Evolutionary conservation across 139 green algal genomes (phyloP), one percentile per base, ranked within the genome.

Genomic region (Parachlorella kessleri): DNA sequence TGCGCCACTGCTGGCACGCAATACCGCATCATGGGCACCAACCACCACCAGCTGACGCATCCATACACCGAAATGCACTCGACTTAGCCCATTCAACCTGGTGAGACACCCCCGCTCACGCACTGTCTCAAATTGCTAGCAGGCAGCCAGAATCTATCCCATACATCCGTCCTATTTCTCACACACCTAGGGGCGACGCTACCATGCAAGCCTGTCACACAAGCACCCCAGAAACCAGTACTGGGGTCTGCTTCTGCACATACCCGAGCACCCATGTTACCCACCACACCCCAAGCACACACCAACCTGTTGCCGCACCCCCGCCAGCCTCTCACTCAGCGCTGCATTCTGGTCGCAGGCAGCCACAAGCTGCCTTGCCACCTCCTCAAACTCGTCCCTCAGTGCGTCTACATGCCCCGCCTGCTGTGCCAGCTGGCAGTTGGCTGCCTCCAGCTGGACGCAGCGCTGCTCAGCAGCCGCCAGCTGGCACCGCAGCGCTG

Each of bases 341-440:
- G 33, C 8, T 2, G 75, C 75, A 73, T 80, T 80, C 64, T 80
- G 65, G 59, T 80, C 75, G 32, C 75, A 80, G 32, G 75, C 75
- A 1, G 40, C 64, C 7, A 38, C 65, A 63, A 80, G 75, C 65
- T 80, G 75, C n/a, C 64, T 41, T 2, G 75, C 75, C 24, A 64
- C 75, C 5, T 10, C 32, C 5, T 14, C 32, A 23, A 66, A 65
- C 75, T 80, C 75, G 3, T 21, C 64, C 65, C 73, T 14, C 59
- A 38, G 21, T 23, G 3, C 59, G 32, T 4, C n/a, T 40, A 24
- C 59, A 63, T 21, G 35, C 65, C 2, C 75, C 23, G 64, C 75
- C 33, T 24, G 38, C 64, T 55, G 6, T 64, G 66, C 41, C 5
- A 54, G 40, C 32, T n/a, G 40, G 32, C 48, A 33, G n/a, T 68